Base-by-base conservation (phyloP, 495 filamentous ascomycete genomes). In the Penicillium canescens region DNA sequence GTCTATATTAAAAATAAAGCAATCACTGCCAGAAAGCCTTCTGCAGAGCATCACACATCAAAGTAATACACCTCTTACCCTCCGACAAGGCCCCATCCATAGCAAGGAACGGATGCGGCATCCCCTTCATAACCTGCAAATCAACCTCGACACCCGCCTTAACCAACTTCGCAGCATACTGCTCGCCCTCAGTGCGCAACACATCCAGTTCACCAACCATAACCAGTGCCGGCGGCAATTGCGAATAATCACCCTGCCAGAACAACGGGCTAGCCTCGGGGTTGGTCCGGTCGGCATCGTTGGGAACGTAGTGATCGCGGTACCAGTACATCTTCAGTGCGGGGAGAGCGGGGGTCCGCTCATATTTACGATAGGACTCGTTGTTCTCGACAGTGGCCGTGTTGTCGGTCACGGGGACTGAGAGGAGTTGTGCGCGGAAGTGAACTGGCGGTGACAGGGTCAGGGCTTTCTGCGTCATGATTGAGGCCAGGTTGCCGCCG, bases 21-120 rank as follows among this genome's bases (percentile, higher is more conserved):
- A 16, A 50, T 55, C 43, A 62, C n/a, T 12, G 46, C 66, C 62
- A 72, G 47, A 75, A 83, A 34, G 56, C 79, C 64, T 69, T 68
- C 42, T 71, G 72, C 57, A 82, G 55, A 6, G 74, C 63, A 49
- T 82, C 78, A 57, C 79, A 81, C 71, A 83, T 79, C 55, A 76
- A 60, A 0, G 74, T 78, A 57, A 84, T 81, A 5, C 78, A 78
- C 48, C 78, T 62, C 52, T 68, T 79, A 0, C 80, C 82, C 48
- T 78, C 80, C 31, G 76, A 68, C 42, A 83, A 60, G 5, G 70
- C 80, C 9, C 67, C 77, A 67, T 85, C 82, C 82, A 83, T 83
- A 8, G 80, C 80, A 52, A 85, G 65, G 60, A 83, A 83, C n/a
- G 82, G 82, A 70, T 85, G 82, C 11, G 80, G 82, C 78, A 82